Evolutionary conservation across 1,284 basidiomycete species (phyloP).

Genomic region (Marasmius fiardii): DNA sequence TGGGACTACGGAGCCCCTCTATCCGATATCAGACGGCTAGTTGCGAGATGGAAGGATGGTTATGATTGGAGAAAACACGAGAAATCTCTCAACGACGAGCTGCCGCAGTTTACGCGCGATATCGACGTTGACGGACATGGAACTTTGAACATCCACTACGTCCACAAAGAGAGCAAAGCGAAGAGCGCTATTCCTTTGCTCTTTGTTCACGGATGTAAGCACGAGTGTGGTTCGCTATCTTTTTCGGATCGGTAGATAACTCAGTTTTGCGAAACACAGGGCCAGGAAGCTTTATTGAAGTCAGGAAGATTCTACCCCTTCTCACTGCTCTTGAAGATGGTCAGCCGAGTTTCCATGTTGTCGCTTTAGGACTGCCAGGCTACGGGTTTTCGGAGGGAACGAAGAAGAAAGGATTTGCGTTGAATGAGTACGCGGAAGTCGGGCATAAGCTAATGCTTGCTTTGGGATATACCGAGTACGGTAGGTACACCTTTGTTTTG

Average conservation of each 20-base stretch:
- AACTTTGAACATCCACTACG: slow-evolving; percentile 45
- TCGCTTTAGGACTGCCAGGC: slow-evolving; percentile 45
- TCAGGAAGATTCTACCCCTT: slow-evolving; percentile 48
- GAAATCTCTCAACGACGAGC: slow-evolving; percentile 36
- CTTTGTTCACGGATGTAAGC: slow-evolving; percentile 51
- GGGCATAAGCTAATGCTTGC: slow-evolving; percentile 43
- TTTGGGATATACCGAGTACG: slow-evolving; percentile 46
- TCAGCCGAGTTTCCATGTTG: slow-evolving; percentile 45
- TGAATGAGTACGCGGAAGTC: slow-evolving; percentile 35
- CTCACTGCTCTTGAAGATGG: slow-evolving; percentile 29
- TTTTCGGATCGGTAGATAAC: neutral
- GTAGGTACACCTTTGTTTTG: too few species aligned
- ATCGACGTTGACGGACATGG: slow-evolving; percentile 41
- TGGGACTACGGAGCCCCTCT: slow-evolving; percentile 44
- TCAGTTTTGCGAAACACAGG: slow-evolving; percentile 30
- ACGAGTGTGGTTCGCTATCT: neutral
- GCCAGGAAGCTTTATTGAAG: slow-evolving; percentile 59
- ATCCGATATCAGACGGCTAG: slow-evolving; percentile 38
- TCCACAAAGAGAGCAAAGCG: slow-evolving; percentile 42
- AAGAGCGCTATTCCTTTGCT: slow-evolving; percentile 44
- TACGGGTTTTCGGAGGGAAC: slow-evolving; percentile 48
- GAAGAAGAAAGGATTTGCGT: slow-evolving; percentile 25
- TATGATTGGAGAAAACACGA: slow-evolving; percentile 48
- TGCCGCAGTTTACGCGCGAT: slow-evolving; percentile 46
- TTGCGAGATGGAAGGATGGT: slow-evolving; percentile 38